Conservation (phyloP, 148 eudicot species). For the Chenopodium album region DNA sequence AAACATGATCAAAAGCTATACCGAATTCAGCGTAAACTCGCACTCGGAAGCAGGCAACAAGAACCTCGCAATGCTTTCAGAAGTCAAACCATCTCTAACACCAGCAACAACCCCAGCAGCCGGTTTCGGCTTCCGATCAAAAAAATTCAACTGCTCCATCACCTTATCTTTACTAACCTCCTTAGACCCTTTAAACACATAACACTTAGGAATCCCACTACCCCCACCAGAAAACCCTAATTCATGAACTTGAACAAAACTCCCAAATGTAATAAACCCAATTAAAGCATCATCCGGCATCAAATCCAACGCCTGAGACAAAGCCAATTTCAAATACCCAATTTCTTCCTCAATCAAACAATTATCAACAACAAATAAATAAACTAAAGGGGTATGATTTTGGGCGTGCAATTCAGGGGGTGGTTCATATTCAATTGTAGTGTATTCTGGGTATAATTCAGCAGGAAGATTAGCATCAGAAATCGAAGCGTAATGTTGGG, state of each 20-base stretch:
- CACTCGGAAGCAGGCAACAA: conserved; percentile 90
- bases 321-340: conserved; percentile 52
- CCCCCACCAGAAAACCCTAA: conserved; percentile 54
- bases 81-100: conserved; percentile 76
- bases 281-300: conserved; percentile 69
- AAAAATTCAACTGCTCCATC: conserved; percentile 81
- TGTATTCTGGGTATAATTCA: conserved; percentile 73
- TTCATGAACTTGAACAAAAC: conserved; percentile 75
- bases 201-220: conserved; percentile 63
- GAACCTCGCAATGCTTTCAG: conserved; percentile 68
- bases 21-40: conserved; percentile 82
- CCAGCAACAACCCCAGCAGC: conserved; percentile 77
- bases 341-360: conserved; percentile 93
- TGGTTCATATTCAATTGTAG: conserved; percentile 70
- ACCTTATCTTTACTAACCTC: conserved; percentile 81
- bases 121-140: conserved; percentile 56
- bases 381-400: conserved; percentile 32
- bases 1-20: conserved; percentile 29
- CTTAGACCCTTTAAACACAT: conserved; percentile 81
- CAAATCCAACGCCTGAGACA: conserved; percentile 69
- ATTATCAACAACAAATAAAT: conserved; percentile 71
- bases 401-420: conserved; percentile 15
- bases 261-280: conserved; percentile 87
- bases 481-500: conserved; percentile 63
- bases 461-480: conserved; percentile 78